These are phyloP conservation scores for Melanogaster broomeanus DNA, from an alignment of 768 basidiomycete species.

Conservation along the genomic window DNA sequence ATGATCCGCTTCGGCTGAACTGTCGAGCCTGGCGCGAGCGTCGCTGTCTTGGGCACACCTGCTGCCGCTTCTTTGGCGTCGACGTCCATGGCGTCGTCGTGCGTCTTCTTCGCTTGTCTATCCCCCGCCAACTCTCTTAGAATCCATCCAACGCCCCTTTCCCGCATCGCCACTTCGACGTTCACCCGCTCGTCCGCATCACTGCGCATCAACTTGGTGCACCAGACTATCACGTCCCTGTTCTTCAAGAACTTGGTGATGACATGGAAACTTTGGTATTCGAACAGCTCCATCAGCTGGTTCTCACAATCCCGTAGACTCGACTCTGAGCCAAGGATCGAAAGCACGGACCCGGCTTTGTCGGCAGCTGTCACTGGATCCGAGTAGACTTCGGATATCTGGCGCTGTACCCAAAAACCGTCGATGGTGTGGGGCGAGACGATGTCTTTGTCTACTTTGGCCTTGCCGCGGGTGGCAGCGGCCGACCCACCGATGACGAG, in stretches of 20 bases:
- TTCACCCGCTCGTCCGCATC: conserved; percentile 88
- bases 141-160: conserved; percentile 97
- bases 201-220: conserved; percentile 90
- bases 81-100: conserved; percentile 74
- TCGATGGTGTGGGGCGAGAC: conserved; percentile 92
- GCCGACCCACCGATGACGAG: conserved; percentile 79
- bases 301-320: conserved; percentile 93
- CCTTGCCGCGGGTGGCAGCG: conserved; percentile 44
- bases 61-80: conserved; percentile 53
- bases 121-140: conserved; percentile 85
- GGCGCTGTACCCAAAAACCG: conserved; percentile 98
- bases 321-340: conserved; percentile 84
- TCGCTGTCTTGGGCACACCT: conserved; percentile 76
- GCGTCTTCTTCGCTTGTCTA: conserved; percentile 55
- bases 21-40: conserved; percentile 82
- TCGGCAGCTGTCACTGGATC: conserved; percentile 94
- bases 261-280: conserved; percentile 88
- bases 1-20: conserved; percentile 84
- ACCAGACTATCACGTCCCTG: conserved; percentile 96
- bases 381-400: conserved; percentile 86
- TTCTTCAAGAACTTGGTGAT: conserved; percentile 92
- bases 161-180: conserved; percentile 97
- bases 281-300: conserved; percentile 94
- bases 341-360: conserved; percentile 83
- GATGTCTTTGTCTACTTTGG: conserved; percentile 70